Percentiles rank a stretch among this genome's conserved stretches.
Conservation (phyloP, 352 stramenopile species). For the Phytophthora cryptogea region DNA sequence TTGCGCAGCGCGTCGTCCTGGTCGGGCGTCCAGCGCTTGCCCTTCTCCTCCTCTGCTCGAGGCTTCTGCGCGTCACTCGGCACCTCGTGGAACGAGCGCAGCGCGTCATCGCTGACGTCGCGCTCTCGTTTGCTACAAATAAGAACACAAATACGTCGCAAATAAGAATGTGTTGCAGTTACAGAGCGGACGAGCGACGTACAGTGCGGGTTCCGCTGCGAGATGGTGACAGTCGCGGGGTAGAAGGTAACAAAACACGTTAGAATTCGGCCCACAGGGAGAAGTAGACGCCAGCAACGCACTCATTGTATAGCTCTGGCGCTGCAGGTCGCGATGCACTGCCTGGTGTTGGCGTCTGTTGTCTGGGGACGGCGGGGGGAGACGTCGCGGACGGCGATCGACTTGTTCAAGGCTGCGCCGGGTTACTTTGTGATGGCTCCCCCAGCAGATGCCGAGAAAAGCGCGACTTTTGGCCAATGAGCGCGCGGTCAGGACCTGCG, state of each 20-base stretch:
- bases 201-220: constrained; percentile 30
- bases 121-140: constrained; percentile 56
- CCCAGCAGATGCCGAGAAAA: constrained; percentile 21
- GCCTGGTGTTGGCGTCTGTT: neutral
- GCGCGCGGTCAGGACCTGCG: constrained; percentile 5
- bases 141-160: constrained; percentile 5
- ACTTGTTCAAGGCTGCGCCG: constrained; percentile 10
- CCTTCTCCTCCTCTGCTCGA: constrained; percentile 54
- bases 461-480: constrained; percentile 13
- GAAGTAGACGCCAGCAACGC: neutral
- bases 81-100: constrained; percentile 54
- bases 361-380: neutral
- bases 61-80: constrained; percentile 60
- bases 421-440: constrained; percentile 12
- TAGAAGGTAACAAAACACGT: neutral
- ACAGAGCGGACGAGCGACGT: constrained; percentile 19
- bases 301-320: constrained; percentile 16
- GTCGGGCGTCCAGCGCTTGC: constrained; percentile 72
- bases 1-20: constrained; percentile 77
- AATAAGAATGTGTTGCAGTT: constrained; percentile 5
- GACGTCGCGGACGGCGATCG: neutral
- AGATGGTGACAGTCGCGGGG: neutral
- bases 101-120: constrained; percentile 34
- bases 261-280: constrained; percentile 1
- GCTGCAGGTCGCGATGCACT: constrained; percentile 5